Evolutionary conservation across 805 yeast genomes (phyloP), one percentile per base, ranked within the genome.

Genomic region (Suhomyces faveliae): DNA sequence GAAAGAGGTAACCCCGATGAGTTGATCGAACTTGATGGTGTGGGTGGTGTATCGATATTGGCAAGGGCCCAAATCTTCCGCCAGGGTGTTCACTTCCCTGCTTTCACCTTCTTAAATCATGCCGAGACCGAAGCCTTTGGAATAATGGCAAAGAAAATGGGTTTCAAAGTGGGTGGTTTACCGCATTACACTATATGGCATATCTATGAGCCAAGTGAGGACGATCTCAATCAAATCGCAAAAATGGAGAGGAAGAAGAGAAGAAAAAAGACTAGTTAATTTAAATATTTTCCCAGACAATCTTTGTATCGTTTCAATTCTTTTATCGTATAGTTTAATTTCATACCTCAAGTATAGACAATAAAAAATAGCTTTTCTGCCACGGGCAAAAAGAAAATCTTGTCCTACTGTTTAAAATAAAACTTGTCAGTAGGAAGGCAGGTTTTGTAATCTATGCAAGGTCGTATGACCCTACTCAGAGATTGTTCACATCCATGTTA

Each of bases 131-230:
- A 87, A 63, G 94, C 89, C 1, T 87, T 87, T 68, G 95, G 95
- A 30, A 87, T 87, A 59, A 76, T 89, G 84, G 83, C 90, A 17
- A 84, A 76, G 56, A 71, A 73, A 52, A 85, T 88, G 86, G 96
- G 95, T 5, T 87, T 79, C 66, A 73, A 73, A 51, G 96, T 89
- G 11, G 94, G 90, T 33, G 97, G 97, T 0, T 74, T 89, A 53
- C 96, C 96, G 4, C 91, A 89, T 68, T 89, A 92, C 64, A 95
- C 89, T 27, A 86, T 92, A 47, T 92, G 98, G 98, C 97, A 90
- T 66, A 85, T 89, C 42, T 87, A 85, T 63, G 96, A 87, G 61
- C 96, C 96, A 12, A 85, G 91, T 68, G 91, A 85, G 64, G 92
- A 87, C 59, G 96, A 87, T 67, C 71, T 87, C 54, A 73, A 76